phyloP scores from a whole-genome alignment of 176 grass and related monocot species.

The Oryza meridionalis region DNA sequence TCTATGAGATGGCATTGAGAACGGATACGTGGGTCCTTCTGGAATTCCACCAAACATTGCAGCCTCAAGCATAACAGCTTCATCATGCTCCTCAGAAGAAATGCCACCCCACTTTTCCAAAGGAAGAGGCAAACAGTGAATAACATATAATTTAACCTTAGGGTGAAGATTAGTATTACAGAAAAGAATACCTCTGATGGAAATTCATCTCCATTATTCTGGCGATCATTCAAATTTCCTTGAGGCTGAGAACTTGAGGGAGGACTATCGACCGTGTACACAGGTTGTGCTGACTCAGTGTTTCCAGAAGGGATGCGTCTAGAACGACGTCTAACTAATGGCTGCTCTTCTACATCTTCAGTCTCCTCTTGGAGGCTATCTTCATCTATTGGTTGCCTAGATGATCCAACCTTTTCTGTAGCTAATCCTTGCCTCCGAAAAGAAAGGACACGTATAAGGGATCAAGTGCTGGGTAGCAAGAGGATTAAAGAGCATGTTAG shows the following conservation, averaged over 20 bases:
- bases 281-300: constrained; percentile 33
- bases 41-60: constrained; percentile 97
- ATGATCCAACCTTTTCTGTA: constrained; percentile 61
- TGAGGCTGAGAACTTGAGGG: constrained; percentile 43
- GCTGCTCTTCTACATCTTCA: constrained; percentile 79
- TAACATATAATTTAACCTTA: constrained; percentile 7
- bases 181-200: constrained; percentile 69
- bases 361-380: constrained; percentile 62
- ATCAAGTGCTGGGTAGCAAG: constrained; percentile 23
- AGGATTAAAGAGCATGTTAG: constrained; percentile 33
- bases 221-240: constrained; percentile 33
- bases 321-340: constrained; percentile 71
- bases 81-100: constrained; percentile 91
- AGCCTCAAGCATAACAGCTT: constrained; percentile 98
- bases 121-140: constrained; percentile 39
- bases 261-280: constrained; percentile 42
- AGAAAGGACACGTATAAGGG: constrained; percentile 41
- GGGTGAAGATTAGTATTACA: background rate
- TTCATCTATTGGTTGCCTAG: constrained; percentile 51
- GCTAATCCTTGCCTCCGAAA: constrained; percentile 65
- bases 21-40: constrained; percentile 67
- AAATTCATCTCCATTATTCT: constrained; percentile 53
- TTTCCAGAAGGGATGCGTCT: constrained; percentile 57
- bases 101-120: constrained; percentile 90
- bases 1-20: constrained; percentile 59